Conservation (phyloP, 768 basidiomycete genomes). For the Paxillus ammoniavirescens region DNA sequence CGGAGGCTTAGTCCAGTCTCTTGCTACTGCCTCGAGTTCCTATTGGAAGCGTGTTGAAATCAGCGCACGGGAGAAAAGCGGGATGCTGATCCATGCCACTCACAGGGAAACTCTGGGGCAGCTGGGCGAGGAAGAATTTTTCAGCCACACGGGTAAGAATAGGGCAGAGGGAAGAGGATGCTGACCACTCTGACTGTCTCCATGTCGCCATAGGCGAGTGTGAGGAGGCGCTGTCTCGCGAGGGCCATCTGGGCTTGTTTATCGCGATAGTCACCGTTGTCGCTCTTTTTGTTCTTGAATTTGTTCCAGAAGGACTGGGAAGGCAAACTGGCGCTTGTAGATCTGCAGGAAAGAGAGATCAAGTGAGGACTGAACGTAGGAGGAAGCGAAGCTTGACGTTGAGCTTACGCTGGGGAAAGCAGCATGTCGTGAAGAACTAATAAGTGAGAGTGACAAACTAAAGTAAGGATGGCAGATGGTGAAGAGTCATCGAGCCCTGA, state of each 20-base stretch:
- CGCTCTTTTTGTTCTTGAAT: slow-evolving; percentile 60
- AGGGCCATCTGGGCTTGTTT: slow-evolving; percentile 63
- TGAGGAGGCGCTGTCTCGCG: slow-evolving; percentile 72
- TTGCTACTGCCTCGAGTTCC: slow-evolving; percentile 79
- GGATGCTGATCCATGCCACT: slow-evolving; percentile 21
- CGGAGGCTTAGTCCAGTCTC: slow-evolving; percentile 86
- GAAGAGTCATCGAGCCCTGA: slow-evolving; percentile 27
- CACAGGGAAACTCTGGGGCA: slow-evolving; percentile 68
- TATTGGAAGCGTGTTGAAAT: slow-evolving; percentile 28
- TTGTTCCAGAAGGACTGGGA: slow-evolving; percentile 56
- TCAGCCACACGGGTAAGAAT: neutral
- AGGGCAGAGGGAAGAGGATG: slow-evolving; percentile 7
- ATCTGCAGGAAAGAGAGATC: slow-evolving; percentile 47
- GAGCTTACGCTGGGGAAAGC: slow-evolving; percentile 73
- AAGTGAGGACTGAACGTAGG: slow-evolving; percentile 24
- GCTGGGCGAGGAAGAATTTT: slow-evolving; percentile 35
- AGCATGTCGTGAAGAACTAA: slow-evolving; percentile 51
- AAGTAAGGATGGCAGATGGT: slow-evolving; percentile 22
- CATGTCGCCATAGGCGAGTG: slow-evolving; percentile 81
- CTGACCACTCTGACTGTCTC: slow-evolving; percentile 74
- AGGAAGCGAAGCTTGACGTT: slow-evolving; percentile 22
- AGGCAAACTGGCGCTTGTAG: slow-evolving; percentile 60
- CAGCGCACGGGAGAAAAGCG: neutral
- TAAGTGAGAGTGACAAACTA: slow-evolving; percentile 17
- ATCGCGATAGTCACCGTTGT: slow-evolving; percentile 58